phyloP scores from a whole-genome alignment of 2,329 filamentous ascomycete species.

The Xylaria sp. region DNA sequence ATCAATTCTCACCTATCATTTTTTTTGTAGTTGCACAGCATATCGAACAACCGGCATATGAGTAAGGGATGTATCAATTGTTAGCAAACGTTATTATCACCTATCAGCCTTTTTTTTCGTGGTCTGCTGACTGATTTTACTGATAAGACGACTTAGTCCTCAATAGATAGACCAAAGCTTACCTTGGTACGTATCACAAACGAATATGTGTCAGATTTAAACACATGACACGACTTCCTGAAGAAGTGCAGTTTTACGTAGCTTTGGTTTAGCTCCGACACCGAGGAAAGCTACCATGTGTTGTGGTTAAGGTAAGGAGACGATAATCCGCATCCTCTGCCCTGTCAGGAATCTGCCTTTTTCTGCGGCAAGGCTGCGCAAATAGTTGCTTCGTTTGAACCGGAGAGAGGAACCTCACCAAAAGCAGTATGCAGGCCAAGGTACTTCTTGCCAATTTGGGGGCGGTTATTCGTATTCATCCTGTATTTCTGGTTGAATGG shows the following conservation, averaged over 20 bases:
- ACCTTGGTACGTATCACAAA: conserved; percentile 6
- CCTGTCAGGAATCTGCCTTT: background rate
- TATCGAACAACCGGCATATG: no score
- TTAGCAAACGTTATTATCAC: no score
- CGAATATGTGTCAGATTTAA: background rate
- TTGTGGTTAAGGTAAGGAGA: background rate
- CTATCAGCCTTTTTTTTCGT: background rate
- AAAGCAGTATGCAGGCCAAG: background rate
- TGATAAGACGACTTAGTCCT: background rate
- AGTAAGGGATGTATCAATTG: background rate
- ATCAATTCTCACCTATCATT: background rate
- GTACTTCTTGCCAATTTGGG: background rate
- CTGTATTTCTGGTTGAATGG: background rate
- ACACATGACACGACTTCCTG: background rate
- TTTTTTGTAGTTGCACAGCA: background rate
- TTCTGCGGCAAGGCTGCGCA: background rate
- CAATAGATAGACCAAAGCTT: background rate
- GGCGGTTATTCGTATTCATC: background rate
- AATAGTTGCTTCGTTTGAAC: background rate
- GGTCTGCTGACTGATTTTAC: conserved; percentile 16
- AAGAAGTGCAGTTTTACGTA: conserved; percentile 2
- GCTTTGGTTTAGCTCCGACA: background rate
- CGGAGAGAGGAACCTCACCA: background rate
- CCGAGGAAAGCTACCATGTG: background rate
- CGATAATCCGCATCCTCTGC: background rate